Conservation (phyloP, 2,329 filamentous ascomycete species). For the Phaeosphaeriaceae sp. region DNA sequence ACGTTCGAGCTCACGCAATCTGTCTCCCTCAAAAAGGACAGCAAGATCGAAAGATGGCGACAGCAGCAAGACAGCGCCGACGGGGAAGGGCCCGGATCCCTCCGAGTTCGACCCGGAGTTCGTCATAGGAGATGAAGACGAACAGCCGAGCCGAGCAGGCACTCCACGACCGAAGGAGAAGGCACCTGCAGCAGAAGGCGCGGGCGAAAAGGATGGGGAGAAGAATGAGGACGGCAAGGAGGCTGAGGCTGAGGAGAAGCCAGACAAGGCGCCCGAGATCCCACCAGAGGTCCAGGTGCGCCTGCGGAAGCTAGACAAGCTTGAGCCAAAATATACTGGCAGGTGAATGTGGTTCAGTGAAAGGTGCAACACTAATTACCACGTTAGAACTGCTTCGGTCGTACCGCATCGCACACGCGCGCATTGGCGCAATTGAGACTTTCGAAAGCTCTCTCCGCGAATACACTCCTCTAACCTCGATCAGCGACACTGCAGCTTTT, state of each 20-base stretch:
- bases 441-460: conserved; percentile 93
- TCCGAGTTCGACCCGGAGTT: conserved; percentile 88
- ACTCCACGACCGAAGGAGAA: conserved; percentile 64
- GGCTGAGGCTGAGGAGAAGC: conserved; percentile 36
- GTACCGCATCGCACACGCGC: conserved; percentile 88
- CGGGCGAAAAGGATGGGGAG: conserved; percentile 32
- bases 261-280: conserved; percentile 62
- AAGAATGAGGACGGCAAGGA: conserved; percentile 45
- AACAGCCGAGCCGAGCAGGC: conserved; percentile 65
- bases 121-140: conserved; percentile 83
- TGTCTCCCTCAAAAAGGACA: conserved; percentile 48
- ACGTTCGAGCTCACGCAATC: conserved; percentile 55
- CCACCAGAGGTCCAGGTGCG: conserved; percentile 77
- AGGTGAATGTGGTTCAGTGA: conserved; percentile 6
- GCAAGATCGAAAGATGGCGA: conserved; percentile 42
- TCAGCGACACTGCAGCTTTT: conserved; percentile 82
- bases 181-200: conserved; percentile 29
- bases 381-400: conserved; percentile 83
- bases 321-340: conserved; percentile 89
- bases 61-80: conserved; percentile 45
- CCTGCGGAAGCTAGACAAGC: conserved; percentile 85
- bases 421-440: conserved; percentile 85
- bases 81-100: conserved; percentile 75
- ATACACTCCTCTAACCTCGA: conserved; percentile 89
- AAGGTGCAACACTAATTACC: conserved; percentile 19